Percentiles rank a stretch among this genome's conserved stretches.
phyloP scores from a whole-genome alignment of 306 rosid genomes.

The Cucurbita pepo region DNA sequence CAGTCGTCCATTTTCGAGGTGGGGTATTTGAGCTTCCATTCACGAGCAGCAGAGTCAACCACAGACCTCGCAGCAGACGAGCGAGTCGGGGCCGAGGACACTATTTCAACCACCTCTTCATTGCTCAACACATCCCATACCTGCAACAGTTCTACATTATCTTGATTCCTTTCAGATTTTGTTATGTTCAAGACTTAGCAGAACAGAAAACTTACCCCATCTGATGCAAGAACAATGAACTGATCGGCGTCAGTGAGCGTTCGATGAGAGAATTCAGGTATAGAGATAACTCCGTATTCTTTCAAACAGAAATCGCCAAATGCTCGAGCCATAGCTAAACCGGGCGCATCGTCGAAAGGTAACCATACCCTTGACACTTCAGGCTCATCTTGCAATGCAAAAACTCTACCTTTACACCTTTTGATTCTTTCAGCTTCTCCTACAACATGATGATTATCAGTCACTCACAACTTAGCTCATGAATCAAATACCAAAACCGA shows the following conservation, averaged over 20 bases:
- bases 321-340: conserved; percentile 98
- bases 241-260: conserved; percentile 59
- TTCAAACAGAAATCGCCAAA: conserved; percentile 93
- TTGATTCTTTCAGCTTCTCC: conserved; percentile 95
- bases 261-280: conserved; percentile 76
- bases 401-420: conserved; percentile 81
- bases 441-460: conserved; percentile 8
- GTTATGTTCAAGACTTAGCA: background rate
- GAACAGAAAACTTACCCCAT: conserved; percentile 47
- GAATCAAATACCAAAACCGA: background rate
- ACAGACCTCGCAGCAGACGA: conserved; percentile 59
- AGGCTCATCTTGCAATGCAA: conserved; percentile 94
- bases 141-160: conserved; percentile 21
- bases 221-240: conserved; percentile 89
- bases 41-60: conserved; percentile 80
- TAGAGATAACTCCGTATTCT: conserved; percentile 88
- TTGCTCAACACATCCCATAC: conserved; percentile 96
- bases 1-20: conserved; percentile 97
- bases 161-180: too few relatives aligned
- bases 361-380: conserved; percentile 90
- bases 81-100: conserved; percentile 51
- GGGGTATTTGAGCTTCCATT: conserved; percentile 83
- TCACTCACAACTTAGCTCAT: background rate
- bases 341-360: conserved; percentile 93
- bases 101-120: conserved; percentile 86